Percentiles rank a stretch among this genome's conserved stretches.
phyloP scores from a whole-genome alignment of 1,284 basidiomycete genomes.

The Leccinum angustisporum region DNA sequence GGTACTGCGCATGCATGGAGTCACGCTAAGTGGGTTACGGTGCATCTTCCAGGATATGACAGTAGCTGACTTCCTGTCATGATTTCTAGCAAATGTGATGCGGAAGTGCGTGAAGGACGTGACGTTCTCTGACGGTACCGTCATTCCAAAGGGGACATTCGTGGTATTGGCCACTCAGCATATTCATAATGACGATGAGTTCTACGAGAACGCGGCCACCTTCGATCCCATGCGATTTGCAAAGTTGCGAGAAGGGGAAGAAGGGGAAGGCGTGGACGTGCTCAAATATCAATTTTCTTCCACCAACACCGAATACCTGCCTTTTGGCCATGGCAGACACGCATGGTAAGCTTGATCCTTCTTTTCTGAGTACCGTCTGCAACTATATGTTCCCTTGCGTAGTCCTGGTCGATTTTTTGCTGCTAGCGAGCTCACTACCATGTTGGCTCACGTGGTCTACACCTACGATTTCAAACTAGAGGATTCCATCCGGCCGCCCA shows the following conservation, averaged over 20 bases:
- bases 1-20: slow-evolving; percentile 35
- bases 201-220: slow-evolving; percentile 26
- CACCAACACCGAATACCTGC: slow-evolving; percentile 12
- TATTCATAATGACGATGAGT: slow-evolving; percentile 26
- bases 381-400: neutral
- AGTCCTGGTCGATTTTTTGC: slow-evolving; percentile 38
- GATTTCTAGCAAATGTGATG: slow-evolving; percentile 31
- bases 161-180: slow-evolving; percentile 25
- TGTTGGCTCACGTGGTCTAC: slow-evolving; percentile 31
- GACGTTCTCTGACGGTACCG: slow-evolving; percentile 42
- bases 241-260: slow-evolving; percentile 10
- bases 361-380: too few species aligned
- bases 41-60: neutral
- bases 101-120: slow-evolving; percentile 38
- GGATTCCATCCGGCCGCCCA: slow-evolving; percentile 1
- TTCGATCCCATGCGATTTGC: slow-evolving; percentile 38
- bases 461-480: slow-evolving; percentile 33
- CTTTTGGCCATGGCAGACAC: slow-evolving; percentile 20
- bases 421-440: slow-evolving; percentile 24
- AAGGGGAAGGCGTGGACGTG: neutral
- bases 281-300: slow-evolving; percentile 19
- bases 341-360: slow-evolving; percentile 16
- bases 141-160: slow-evolving; percentile 38
- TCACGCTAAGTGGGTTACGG: slow-evolving; percentile 26
- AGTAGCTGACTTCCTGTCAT: neutral